phyloP scores from a whole-genome alignment of 176 grass and related monocot species.

The Oryza punctata region DNA sequence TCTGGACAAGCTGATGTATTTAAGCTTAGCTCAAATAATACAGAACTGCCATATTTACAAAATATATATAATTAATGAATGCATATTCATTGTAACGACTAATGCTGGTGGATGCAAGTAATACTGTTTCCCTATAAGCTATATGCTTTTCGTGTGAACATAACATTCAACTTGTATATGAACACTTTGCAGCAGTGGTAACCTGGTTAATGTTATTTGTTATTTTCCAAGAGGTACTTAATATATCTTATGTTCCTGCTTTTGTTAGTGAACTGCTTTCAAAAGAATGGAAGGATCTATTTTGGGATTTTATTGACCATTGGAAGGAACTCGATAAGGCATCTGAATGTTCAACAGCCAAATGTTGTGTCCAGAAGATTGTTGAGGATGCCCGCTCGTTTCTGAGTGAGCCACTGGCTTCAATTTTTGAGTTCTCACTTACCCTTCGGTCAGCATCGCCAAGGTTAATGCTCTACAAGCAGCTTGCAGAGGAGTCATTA shows the following conservation, averaged over 20 bases:
- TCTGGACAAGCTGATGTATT: background rate
- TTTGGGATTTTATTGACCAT: slow-evolving; percentile 78
- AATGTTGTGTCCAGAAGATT: slow-evolving; percentile 83
- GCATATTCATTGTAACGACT: background rate
- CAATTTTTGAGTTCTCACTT: slow-evolving; percentile 92
- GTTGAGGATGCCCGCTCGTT: slow-evolving; percentile 63
- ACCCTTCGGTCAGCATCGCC: slow-evolving; percentile 90
- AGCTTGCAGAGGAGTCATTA: slow-evolving; percentile 88
- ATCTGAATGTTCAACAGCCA: slow-evolving; percentile 78
- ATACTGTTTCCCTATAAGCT: background rate
- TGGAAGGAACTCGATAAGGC: slow-evolving; percentile 83
- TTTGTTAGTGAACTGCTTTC: slow-evolving; percentile 77
- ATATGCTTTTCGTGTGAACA: background rate
- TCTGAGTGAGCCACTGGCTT: slow-evolving; percentile 70
- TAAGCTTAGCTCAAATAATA: background rate
- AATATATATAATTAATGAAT: background rate
- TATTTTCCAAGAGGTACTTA: slow-evolving; percentile 22
- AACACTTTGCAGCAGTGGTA: slow-evolving; percentile 10
- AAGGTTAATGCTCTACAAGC: slow-evolving; percentile 76
- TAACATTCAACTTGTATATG: slow-evolving; percentile 20
- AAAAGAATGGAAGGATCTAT: slow-evolving; percentile 77
- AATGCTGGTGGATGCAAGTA: background rate
- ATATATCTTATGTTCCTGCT: slow-evolving; percentile 21
- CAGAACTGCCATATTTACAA: slow-evolving; percentile 1
- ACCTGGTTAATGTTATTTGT: slow-evolving; percentile 10